These are phyloP conservation scores for Monosporascus sp. DNA, from an alignment of 2,329 filamentous ascomycete genomes.

Conservation along the genomic window DNA sequence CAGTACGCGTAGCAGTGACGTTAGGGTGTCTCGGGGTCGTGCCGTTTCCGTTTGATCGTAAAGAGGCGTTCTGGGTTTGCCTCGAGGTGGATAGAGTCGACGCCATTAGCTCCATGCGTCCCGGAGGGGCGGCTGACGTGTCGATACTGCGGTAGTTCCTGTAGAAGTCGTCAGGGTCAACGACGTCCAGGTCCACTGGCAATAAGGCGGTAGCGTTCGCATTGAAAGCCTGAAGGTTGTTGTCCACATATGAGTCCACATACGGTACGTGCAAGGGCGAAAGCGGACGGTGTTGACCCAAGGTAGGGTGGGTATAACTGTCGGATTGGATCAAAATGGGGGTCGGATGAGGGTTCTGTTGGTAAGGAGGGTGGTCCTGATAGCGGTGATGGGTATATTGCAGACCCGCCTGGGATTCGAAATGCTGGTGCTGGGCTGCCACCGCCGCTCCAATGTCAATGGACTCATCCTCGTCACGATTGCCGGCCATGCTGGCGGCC, in stretches of 20 bases:
- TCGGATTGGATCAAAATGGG: constrained; percentile 4
- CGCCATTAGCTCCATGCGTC: constrained; percentile 34
- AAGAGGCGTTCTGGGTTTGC: constrained; percentile 34
- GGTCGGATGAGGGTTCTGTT: constrained; percentile 7
- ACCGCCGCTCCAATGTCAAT: constrained; percentile 27
- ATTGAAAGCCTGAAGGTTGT: constrained; percentile 32
- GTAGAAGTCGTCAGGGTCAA: constrained; percentile 53
- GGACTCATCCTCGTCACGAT: constrained; percentile 38
- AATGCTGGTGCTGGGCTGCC: constrained; percentile 30
- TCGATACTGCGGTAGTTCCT: constrained; percentile 40
- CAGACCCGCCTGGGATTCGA: constrained; percentile 23
- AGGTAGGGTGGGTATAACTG: constrained; percentile 4
- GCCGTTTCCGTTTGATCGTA: constrained; percentile 47
- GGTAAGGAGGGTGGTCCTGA: constrained; percentile 5
- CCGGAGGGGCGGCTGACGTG: constrained; percentile 16
- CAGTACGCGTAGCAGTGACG: constrained; percentile 33
- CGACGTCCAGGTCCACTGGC: constrained; percentile 34
- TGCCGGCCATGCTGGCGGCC: constrained; percentile 37
- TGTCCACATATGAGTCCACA: constrained; percentile 33
- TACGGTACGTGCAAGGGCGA: constrained; percentile 24
- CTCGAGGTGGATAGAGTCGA: constrained; percentile 33
- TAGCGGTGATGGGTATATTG: constrained; percentile 20
- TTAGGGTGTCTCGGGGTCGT: constrained; percentile 42
- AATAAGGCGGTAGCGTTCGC: constrained; percentile 31
- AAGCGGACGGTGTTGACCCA: constrained; percentile 6